These are phyloP conservation scores for Globisporangium barbulae DNA, from an alignment of 352 stramenopile species.

Conservation along the genomic window DNA sequence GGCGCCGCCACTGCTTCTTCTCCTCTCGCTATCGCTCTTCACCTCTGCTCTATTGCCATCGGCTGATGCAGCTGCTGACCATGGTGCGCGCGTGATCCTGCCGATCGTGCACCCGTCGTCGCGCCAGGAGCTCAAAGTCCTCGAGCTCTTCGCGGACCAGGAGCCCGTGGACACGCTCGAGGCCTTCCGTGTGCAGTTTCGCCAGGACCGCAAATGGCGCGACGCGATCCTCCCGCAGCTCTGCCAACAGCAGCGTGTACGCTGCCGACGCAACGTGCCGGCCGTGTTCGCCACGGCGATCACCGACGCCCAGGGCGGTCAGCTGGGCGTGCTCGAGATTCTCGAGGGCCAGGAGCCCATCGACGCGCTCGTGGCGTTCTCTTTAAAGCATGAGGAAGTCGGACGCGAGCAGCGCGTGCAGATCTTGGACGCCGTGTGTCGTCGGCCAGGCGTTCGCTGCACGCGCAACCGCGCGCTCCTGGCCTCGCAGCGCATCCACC, in stretches of 20 bases:
- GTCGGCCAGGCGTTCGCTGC: conserved; percentile 19
- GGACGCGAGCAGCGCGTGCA: conserved; percentile 8
- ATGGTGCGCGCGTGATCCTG: conserved; percentile 4
- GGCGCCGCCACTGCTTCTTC: background rate
- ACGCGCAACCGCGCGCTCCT: conserved; percentile 38
- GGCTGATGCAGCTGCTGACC: background rate
- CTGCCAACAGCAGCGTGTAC: conserved; percentile 9
- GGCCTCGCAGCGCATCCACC: conserved; percentile 42
- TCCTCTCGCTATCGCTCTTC: background rate
- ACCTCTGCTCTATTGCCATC: background rate
- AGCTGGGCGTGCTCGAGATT: conserved; percentile 19
- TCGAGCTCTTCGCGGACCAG: conserved; percentile 33
- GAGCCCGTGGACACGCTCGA: conserved; percentile 60
- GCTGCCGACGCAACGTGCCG: conserved; percentile 19
- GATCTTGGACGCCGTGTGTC: conserved; percentile 9
- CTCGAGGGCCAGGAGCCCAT: conserved; percentile 28
- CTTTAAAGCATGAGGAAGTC: conserved; percentile 16
- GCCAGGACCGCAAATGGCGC: conserved; percentile 33
- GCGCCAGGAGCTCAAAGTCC: conserved; percentile 17
- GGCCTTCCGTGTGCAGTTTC: conserved; percentile 35
- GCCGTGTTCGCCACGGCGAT: conserved; percentile 22
- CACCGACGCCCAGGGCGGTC: conserved; percentile 11
- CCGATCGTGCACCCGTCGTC: conserved; percentile 15
- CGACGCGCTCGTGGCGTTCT: conserved; percentile 25
- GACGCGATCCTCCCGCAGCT: conserved; percentile 39